These are phyloP conservation scores for Yamadazyma friedrichii DNA, from an alignment of 1,139 yeast species.

Conservation along the genomic window DNA sequence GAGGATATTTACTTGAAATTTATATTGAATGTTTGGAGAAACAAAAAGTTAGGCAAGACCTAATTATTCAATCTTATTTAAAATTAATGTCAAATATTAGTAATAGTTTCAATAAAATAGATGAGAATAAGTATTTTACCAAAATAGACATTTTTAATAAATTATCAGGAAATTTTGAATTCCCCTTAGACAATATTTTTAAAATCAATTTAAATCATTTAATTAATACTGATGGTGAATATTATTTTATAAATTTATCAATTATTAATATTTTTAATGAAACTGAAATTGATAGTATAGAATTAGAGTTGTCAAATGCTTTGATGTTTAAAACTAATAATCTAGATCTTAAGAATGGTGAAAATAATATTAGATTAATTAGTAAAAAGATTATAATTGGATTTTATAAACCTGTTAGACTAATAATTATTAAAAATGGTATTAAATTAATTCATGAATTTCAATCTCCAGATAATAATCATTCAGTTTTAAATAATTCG, in stretches of 20 bases:
- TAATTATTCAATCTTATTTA: constrained; percentile 31
- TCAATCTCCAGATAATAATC: neutral
- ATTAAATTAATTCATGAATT: constrained; percentile 14
- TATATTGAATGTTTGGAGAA: constrained; percentile 69
- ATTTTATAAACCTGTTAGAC: constrained; percentile 21
- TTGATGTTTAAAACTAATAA: constrained; percentile 9
- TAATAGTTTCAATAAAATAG: constrained; percentile 17
- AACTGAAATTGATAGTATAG: constrained; percentile 21
- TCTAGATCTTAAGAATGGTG: constrained; percentile 4
- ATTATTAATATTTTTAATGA: constrained; percentile 26
- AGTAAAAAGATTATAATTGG: constrained; percentile 27
- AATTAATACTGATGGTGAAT: constrained; percentile 25
- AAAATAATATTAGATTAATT: constrained; percentile 19
- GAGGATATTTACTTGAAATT: constrained; percentile 60
- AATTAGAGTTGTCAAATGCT: constrained; percentile 19
- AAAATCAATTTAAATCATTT: constrained; percentile 24
- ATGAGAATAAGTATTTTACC: constrained; percentile 24
- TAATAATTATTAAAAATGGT: constrained; percentile 20
- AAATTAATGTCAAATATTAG: constrained; percentile 34
- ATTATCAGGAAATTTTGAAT: constrained; percentile 23
- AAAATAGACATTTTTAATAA: constrained; percentile 23
- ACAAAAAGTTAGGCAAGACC: constrained; percentile 24
- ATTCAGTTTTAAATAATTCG: constrained; percentile 14
- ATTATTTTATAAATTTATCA: constrained; percentile 24
- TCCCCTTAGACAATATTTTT: constrained; percentile 32